Base-by-base conservation (phyloP, 2,329 filamentous ascomycete species). In the Verticillium alfalfae region DNA sequence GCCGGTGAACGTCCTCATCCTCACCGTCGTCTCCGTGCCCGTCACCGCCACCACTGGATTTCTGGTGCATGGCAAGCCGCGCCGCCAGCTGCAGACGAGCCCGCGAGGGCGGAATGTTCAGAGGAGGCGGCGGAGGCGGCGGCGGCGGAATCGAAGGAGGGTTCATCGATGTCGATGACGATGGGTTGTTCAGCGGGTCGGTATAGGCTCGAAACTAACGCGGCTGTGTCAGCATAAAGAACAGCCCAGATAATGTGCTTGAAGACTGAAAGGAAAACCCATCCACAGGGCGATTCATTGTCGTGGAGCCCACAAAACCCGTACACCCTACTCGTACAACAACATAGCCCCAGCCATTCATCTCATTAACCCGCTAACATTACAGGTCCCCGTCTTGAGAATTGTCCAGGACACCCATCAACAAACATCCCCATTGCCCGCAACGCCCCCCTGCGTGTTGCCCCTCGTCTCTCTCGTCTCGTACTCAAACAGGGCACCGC, bases 41-140 rank as follows among this genome's bases (percentile, higher is more conserved):
- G 1, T 80, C 69, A 1, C 76, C 76, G 6, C 81, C 76, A 26
- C 79, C 76, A 56, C 76, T 80, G 66, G 86, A 85, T 73, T 91
- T 89, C 67, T 88, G 86, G 66, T 92, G 90, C 75, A 90, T 85
- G 2, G 91, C 86, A 70, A 98, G 82, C 13, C 93, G 87, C 13
- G 91, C 91, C n/a, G 93, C 93, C n/a, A 98, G 84, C 74, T 96
- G 92, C 61, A 92, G 83, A 58, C 94, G 87, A 8, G 94, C 94
- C 59, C 94, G 87, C 8, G 92, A 96, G 2, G 94, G 93, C 1
- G 91, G 88, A 39, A 94, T 88, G 72, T 94, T 95, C 70, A 97
- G 81, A 13, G 93, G 92, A 37, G 91, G 88, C n/a, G 89, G 89
- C 1, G 86, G 83, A 2, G 82, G 83, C 2, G 85, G 85, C 7